Percentiles rank a stretch among this genome's conserved stretches.
phyloP scores from a whole-genome alignment of 2,329 filamentous ascomycete genomes.

The Aspergillus glaucus region DNA sequence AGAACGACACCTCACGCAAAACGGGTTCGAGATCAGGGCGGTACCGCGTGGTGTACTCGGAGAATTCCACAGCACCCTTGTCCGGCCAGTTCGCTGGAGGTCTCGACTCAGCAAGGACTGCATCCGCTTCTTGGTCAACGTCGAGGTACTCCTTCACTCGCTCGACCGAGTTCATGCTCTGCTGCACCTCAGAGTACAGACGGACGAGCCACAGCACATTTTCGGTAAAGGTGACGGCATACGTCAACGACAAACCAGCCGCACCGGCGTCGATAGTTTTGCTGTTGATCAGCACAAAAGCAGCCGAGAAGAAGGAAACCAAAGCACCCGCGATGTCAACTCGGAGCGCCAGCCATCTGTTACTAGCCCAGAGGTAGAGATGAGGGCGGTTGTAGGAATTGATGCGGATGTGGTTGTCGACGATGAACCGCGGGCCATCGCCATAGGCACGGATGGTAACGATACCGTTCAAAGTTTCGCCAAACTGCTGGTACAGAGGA shows the following conservation, averaged over 20 bases:
- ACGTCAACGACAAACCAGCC: slow-evolving; percentile 88
- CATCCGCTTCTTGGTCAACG: slow-evolving; percentile 83
- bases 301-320: slow-evolving; percentile 87
- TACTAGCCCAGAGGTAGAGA: slow-evolving; percentile 93
- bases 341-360: slow-evolving; percentile 91
- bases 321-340: slow-evolving; percentile 86
- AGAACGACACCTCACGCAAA: slow-evolving; percentile 75
- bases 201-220: slow-evolving; percentile 95
- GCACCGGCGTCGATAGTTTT: slow-evolving; percentile 82
- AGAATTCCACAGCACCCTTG: slow-evolving; percentile 79
- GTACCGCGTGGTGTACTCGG: slow-evolving; percentile 83
- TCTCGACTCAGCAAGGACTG: slow-evolving; percentile 69
- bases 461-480: slow-evolving; percentile 88
- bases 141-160: slow-evolving; percentile 96
- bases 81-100: slow-evolving; percentile 79
- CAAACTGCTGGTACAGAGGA: slow-evolving; percentile 95
- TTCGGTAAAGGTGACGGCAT: slow-evolving; percentile 94
- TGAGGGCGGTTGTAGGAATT: slow-evolving; percentile 90
- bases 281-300: slow-evolving; percentile 79
- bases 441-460: slow-evolving; percentile 96
- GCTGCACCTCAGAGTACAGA: slow-evolving; percentile 89
- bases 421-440: slow-evolving; percentile 85
- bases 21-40: slow-evolving; percentile 81
- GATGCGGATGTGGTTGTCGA: slow-evolving; percentile 81
- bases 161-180: slow-evolving; percentile 99